phyloP scores from a whole-genome alignment of 2,329 filamentous ascomycete species.

The Diplodia corticola region DNA sequence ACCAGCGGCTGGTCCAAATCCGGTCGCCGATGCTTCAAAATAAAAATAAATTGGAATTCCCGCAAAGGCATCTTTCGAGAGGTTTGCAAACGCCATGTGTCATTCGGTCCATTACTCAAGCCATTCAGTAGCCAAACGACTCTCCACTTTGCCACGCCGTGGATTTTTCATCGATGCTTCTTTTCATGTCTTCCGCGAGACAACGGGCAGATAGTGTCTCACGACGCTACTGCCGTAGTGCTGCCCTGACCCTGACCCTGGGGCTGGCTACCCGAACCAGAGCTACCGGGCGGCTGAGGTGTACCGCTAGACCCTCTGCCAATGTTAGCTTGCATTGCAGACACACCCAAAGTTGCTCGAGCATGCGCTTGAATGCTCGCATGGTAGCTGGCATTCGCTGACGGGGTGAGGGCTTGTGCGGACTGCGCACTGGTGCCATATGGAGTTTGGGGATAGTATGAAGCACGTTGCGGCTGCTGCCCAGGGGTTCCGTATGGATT shows the following conservation, averaged over 20 bases:
- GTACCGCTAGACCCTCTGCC: constrained; percentile 37
- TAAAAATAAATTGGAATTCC: neutral
- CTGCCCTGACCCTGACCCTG: constrained; percentile 28
- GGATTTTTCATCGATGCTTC: neutral
- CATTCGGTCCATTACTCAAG: constrained; percentile 11
- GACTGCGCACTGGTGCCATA: constrained; percentile 32
- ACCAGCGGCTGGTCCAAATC: neutral
- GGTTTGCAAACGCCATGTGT: neutral
- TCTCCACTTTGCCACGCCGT: neutral
- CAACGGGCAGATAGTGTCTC: neutral
- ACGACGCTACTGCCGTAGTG: constrained; percentile 27
- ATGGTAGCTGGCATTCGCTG: constrained; percentile 31
- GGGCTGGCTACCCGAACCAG: constrained; percentile 29
- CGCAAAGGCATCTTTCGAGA: neutral
- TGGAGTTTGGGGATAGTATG: constrained; percentile 14
- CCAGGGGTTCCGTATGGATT: constrained; percentile 18
- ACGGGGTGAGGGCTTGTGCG: constrained; percentile 39
- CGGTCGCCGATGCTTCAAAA: neutral
- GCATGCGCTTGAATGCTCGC: constrained; percentile 30
- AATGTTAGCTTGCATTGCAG: constrained; percentile 29
- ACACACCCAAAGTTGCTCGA: constrained; percentile 36
- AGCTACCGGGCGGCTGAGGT: constrained; percentile 36
- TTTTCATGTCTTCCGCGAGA: neutral
- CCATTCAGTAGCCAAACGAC: neutral
- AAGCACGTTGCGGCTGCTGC: constrained; percentile 6